Conservation (phyloP, 257 asterid genomes). For the Gardenia jasminoides region DNA sequence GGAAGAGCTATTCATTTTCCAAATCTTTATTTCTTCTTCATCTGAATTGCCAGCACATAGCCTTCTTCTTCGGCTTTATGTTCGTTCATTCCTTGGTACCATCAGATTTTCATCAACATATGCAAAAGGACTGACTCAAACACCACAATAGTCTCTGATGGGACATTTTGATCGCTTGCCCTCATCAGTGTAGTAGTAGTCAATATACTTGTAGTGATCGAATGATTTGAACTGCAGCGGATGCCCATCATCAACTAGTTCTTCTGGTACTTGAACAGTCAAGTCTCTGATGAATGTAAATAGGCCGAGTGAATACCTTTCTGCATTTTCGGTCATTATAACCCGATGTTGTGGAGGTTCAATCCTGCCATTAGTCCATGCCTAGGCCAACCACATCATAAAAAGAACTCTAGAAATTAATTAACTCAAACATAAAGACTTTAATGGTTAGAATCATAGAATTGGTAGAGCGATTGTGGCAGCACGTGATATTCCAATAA, state of each 20-base stretch:
- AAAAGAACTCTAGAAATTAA: too few species aligned
- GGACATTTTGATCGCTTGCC: neutral
- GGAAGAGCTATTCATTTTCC: neutral
- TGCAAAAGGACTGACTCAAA: neutral
- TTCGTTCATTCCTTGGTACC: neutral
- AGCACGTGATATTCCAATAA: too few species aligned
- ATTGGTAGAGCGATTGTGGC: too few species aligned
- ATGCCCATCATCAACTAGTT: constrained; percentile 31
- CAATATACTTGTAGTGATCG: constrained; percentile 47
- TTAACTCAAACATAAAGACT: neutral
- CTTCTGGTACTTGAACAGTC: constrained; percentile 42
- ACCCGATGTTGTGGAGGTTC: constrained; percentile 45
- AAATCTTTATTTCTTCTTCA: neutral
- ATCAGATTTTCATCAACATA: neutral
- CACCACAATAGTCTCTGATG: neutral
- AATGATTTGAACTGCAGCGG: constrained; percentile 41
- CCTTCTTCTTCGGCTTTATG: neutral
- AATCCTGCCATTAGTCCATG: constrained; percentile 59
- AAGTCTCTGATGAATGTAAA: constrained; percentile 38
- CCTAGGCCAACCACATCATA: constrained; percentile 24
- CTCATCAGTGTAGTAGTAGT: neutral
- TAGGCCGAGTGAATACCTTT: constrained; percentile 41
- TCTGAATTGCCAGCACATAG: neutral
- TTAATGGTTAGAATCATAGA: too few species aligned
- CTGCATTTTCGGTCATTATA: constrained; percentile 36